These are phyloP conservation scores for Thermothielavioides terrestris DNA, from an alignment of 495 filamentous ascomycete genomes.

Conservation along the genomic window DNA sequence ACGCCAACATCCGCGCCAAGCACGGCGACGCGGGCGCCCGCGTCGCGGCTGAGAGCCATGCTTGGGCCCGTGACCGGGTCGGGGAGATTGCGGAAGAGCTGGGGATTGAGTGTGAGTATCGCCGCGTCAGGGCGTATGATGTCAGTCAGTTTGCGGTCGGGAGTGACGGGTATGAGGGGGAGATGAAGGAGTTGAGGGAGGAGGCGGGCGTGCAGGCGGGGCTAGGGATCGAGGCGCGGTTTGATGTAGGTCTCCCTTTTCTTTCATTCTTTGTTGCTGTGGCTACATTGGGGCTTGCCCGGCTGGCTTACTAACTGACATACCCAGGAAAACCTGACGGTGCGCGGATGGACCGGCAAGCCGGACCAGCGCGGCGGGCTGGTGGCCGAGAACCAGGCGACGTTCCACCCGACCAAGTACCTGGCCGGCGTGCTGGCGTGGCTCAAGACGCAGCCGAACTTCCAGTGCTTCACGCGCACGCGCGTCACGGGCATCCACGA, in stretches of 20 bases:
- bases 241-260: constrained; percentile 18
- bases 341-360: constrained; percentile 39
- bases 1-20: constrained; percentile 41
- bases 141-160: constrained; percentile 30
- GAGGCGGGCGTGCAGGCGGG: constrained; percentile 36
- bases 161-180: constrained; percentile 32
- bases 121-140: constrained; percentile 37
- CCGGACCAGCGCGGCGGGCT: constrained; percentile 43
- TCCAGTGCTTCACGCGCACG: constrained; percentile 46
- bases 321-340: constrained; percentile 23
- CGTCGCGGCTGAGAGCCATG: constrained; percentile 45
- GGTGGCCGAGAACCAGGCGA: constrained; percentile 42
- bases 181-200: constrained; percentile 27
- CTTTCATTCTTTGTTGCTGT: neutral
- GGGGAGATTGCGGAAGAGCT: constrained; percentile 40
- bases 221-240: constrained; percentile 37
- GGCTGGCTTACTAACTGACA: too few species aligned
- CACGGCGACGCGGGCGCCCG: constrained; percentile 41
- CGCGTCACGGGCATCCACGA: constrained; percentile 42
- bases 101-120: constrained; percentile 49
- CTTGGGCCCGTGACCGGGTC: constrained; percentile 44
- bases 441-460: constrained; percentile 42
- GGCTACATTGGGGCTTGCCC: too few species aligned
- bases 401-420: constrained; percentile 52
- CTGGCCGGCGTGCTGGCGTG: constrained; percentile 42